Evolutionary conservation across 2,329 filamentous ascomycete genomes (phyloP).

Genomic region (Corinectria fuckeliana): DNA sequence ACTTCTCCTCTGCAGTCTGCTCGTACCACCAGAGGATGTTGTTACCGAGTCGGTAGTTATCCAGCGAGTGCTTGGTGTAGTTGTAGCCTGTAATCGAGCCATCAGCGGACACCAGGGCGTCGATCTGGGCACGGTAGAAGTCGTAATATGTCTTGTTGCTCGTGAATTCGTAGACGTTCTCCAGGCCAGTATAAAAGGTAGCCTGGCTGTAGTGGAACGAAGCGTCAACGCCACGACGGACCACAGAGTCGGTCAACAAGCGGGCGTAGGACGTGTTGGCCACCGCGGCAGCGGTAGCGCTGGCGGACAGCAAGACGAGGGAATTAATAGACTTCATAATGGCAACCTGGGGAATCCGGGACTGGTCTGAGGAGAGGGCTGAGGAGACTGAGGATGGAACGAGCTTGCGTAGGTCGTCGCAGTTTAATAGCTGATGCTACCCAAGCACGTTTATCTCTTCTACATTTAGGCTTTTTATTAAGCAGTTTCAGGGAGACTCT

Average conservation of each 20-base stretch:
- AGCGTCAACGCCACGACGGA: slow-evolving; percentile 47
- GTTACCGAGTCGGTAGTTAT: slow-evolving; percentile 60
- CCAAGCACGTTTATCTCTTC: background rate
- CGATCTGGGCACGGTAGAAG: slow-evolving; percentile 54
- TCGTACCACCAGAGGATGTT: slow-evolving; percentile 58
- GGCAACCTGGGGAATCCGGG: background rate
- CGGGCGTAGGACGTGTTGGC: slow-evolving; percentile 35
- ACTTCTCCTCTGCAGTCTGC: slow-evolving; percentile 53
- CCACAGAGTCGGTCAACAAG: slow-evolving; percentile 56
- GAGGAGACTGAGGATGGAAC: background rate
- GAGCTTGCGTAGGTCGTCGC: background rate
- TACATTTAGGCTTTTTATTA: background rate
- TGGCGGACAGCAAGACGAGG: slow-evolving; percentile 6
- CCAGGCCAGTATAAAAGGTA: slow-evolving; percentile 56
- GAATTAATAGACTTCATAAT: slow-evolving; percentile 11
- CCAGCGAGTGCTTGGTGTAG: slow-evolving; percentile 55
- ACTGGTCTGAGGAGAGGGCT: background rate
- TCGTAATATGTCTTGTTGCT: slow-evolving; percentile 51
- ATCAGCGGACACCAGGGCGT: slow-evolving; percentile 50
- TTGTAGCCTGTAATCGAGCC: slow-evolving; percentile 57
- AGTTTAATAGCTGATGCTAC: background rate
- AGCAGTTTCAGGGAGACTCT: background rate
- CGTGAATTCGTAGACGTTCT: slow-evolving; percentile 52
- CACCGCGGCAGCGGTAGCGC: background rate
- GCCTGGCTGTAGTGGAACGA: slow-evolving; percentile 52